Evolutionary conservation across 2,329 filamentous ascomycete genomes (phyloP).

Genomic region (Beauveria brongniartii): DNA sequence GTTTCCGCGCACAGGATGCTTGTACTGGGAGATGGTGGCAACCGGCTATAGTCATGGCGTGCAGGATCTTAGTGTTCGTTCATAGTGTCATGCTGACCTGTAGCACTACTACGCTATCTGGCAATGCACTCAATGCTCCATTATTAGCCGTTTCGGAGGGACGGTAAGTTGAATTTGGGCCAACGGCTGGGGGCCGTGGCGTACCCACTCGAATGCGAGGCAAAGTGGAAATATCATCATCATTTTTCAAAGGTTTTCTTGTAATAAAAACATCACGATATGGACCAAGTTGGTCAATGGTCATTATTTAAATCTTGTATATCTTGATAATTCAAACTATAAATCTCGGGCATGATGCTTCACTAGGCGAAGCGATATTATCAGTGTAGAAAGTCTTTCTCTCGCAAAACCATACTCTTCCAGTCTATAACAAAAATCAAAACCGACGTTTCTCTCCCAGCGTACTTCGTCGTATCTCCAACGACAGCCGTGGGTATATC

Average conservation of each 20-base stretch:
- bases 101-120: background rate
- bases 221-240: no score
- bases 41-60: background rate
- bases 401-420: background rate
- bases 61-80: background rate
- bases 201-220: no score
- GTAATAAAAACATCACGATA: no score
- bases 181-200: no score
- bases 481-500: slow-evolving; percentile 25
- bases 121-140: background rate
- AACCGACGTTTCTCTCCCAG: slow-evolving; percentile 4
- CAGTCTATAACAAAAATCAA: slow-evolving; percentile 10
- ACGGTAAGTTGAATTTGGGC: no score
- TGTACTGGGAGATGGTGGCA: background rate
- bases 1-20: background rate
- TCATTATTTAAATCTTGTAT: background rate
- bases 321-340: background rate
- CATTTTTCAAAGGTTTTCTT: no score
- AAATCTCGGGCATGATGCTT: background rate
- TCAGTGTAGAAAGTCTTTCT: background rate
- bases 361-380: slow-evolving; percentile 7
- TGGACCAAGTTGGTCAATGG: no score
- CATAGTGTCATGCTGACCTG: background rate
- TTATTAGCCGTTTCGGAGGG: background rate
- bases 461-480: background rate